Evolutionary conservation across 176 grass and related monocot species (phyloP).

Genomic region (Paspalum notatum): DNA sequence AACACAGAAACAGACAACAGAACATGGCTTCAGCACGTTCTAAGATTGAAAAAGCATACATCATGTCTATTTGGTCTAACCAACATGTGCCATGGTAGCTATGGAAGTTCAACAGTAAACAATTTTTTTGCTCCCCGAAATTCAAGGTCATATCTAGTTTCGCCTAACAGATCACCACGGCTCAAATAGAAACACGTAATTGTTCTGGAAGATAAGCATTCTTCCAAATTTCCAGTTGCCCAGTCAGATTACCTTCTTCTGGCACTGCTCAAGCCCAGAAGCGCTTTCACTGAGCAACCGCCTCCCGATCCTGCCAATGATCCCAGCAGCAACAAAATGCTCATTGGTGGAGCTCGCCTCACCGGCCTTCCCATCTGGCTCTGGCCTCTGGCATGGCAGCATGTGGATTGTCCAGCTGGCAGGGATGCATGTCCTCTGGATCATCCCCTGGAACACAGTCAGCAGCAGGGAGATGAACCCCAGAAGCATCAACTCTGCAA

Average conservation of each 20-base stretch:
- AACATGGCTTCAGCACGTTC: background rate
- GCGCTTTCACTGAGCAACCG: conserved; percentile 50
- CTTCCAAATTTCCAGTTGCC: background rate
- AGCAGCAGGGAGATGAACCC: conserved; percentile 94
- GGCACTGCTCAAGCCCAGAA: conserved; percentile 43
- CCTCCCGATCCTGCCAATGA: conserved; percentile 53
- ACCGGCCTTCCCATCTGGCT: background rate
- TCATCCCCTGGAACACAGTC: conserved; percentile 76
- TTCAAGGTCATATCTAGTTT: background rate
- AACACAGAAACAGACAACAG: background rate
- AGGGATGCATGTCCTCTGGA: conserved; percentile 77
- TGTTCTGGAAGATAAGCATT: background rate
- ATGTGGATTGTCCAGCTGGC: conserved; percentile 63
- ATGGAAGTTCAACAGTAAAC: background rate
- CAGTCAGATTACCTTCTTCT: conserved; percentile 49
- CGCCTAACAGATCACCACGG: background rate
- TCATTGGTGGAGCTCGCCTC: background rate
- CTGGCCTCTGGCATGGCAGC: conserved; percentile 61
- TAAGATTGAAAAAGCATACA: background rate
- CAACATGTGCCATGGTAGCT: background rate
- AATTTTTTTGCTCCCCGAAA: conserved; percentile 4
- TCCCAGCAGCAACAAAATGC: conserved; percentile 39
- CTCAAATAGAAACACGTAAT: background rate
- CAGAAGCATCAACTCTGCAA: conserved; percentile 90
- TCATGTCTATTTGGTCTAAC: background rate